Evolutionary conservation across 495 filamentous ascomycete genomes (phyloP), one percentile per base, ranked within the genome.

Genomic region (Tuber brumale): DNA sequence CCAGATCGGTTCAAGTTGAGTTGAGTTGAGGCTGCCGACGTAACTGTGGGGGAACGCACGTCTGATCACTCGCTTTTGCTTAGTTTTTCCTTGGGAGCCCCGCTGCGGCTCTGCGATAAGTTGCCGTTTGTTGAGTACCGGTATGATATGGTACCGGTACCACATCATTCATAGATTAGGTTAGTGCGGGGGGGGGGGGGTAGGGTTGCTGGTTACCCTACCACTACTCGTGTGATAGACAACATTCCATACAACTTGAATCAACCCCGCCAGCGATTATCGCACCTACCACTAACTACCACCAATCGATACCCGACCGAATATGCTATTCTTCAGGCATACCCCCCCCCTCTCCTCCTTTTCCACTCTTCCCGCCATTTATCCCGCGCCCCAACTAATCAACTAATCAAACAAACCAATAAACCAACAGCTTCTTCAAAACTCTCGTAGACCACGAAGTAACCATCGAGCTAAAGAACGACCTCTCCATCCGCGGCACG

Each of bases 381-480:
- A 3, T 3, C n/a, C 48, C 23, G 0, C 21, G 7, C 23, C n/a
- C 3, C n/a, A 31, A 31, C 57, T 18, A 66, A 31, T n/a, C 10
- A 57, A 57, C 12, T 10, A 18, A 66, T 12, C 57, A 66, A 31
- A 31, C 57, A 1, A 66, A 31, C 57, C 10, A 27, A 57, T 21
- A 10, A 18, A 66, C 27, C 57, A 66, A 27, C 80, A 97, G 96
- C 86, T 99, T 98, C 89, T 99, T 99, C 91, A 98, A 98, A 85
- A 98, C 95, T 74, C 92, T 98, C 81, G 95, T 97, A 83, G 95
- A 97, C 88, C 93, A 97, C 84, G 91, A 95, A 86, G 89, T 90
- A 74, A 98, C 94, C 57, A 93, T 99, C 85, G 95, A 98, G 86
- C 92, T 99, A 85, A 99, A 99, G 86, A 99, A 99, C 85, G 95